These are phyloP conservation scores for Fraxinus sp. DNA, from an alignment of 305 asterid species.

Conservation along the genomic window DNA sequence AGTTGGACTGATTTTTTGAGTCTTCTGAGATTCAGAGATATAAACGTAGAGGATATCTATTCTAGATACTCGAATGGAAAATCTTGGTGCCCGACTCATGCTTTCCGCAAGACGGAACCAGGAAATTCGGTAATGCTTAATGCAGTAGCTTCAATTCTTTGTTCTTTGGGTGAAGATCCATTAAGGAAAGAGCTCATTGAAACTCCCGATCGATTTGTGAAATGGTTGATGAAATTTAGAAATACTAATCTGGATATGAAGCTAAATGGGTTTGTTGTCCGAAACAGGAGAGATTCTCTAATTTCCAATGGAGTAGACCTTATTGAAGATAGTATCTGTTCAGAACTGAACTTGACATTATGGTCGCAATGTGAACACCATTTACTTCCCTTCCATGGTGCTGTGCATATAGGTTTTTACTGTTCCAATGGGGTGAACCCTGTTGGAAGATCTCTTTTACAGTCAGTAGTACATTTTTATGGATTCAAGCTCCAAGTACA, in stretches of 20 bases:
- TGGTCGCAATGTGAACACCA: slow-evolving; percentile 97
- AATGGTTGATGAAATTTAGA: slow-evolving; percentile 76
- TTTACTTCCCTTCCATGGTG: slow-evolving; percentile 87
- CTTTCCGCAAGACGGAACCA: slow-evolving; percentile 31
- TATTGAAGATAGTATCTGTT: slow-evolving; percentile 38
- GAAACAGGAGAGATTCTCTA: slow-evolving; percentile 31
- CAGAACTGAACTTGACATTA: slow-evolving; percentile 65
- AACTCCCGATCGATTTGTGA: slow-evolving; percentile 70
- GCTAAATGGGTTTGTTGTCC: slow-evolving; percentile 42
- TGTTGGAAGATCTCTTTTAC: slow-evolving; percentile 47
- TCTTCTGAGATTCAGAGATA: slow-evolving; percentile 61
- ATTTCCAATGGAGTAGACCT: slow-evolving; percentile 31
- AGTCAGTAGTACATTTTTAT: slow-evolving; percentile 63
- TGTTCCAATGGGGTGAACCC: slow-evolving; percentile 40
- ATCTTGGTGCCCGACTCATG: slow-evolving; percentile 68
- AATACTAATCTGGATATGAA: slow-evolving; percentile 56
- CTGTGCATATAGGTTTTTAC: slow-evolving; percentile 72
- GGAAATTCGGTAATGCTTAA: slow-evolving; percentile 44
- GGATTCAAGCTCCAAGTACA: slow-evolving; percentile 97
- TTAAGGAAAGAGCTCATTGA: slow-evolving; percentile 67
- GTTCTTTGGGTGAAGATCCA: slow-evolving; percentile 75
- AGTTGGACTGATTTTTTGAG: slow-evolving; percentile 72
- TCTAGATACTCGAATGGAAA: slow-evolving; percentile 22
- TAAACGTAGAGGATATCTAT: slow-evolving; percentile 22
- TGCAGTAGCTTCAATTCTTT: slow-evolving; percentile 63